Base-by-base conservation (phyloP, 257 asterid genomes). In the Echites panduratus region DNA sequence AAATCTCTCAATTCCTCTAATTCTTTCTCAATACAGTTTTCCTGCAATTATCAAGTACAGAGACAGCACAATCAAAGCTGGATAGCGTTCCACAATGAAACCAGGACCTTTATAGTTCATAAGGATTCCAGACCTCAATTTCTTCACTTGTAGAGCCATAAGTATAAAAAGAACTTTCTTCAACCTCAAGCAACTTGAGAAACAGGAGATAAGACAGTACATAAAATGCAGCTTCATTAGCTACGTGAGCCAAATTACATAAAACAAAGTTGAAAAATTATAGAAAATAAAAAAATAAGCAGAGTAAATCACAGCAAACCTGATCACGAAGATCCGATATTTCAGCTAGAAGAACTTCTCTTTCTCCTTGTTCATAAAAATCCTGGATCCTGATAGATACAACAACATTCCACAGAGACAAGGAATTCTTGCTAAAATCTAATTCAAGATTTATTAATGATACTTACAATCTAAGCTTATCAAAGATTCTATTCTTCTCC, bases 301-400 rank as follows among this genome's bases (percentile, higher is more conserved):
- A 32, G 2, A 32, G 38, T 20, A 40, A 35, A 53, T 47, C 58
- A 41, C n/a, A 58, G 24, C 77, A 76, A 24, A 89, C 92, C 95
- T 87, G 85, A 74, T 79, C 81, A 70, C 84, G 84, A 65, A 85
- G 70, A 53, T 82, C 88, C 50, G 90, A 85, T 53, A 84, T 77
- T 79, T 85, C 92, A 79, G 82, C 78, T 57, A 83, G 82, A 72
- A 87, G 70, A 20, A 68, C 73, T 77, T 85, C 90, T 75, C 90
- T 81, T 75, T 81, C 89, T 71, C 87, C 84, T 48, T 84, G n/a
- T n/a, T 76, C 85, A 74, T 68, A 78, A 76, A 87, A 85, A 78
- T 87, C 81, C 75, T 81, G 86, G 77, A 76, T 76, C 83, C 92
- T 87, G 84, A 7, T n/a, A 78, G 66, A 77, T 44, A 41, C 59